phyloP scores from a whole-genome alignment of 192 early-diverging fungal species.

The Podila minutissima region DNA sequence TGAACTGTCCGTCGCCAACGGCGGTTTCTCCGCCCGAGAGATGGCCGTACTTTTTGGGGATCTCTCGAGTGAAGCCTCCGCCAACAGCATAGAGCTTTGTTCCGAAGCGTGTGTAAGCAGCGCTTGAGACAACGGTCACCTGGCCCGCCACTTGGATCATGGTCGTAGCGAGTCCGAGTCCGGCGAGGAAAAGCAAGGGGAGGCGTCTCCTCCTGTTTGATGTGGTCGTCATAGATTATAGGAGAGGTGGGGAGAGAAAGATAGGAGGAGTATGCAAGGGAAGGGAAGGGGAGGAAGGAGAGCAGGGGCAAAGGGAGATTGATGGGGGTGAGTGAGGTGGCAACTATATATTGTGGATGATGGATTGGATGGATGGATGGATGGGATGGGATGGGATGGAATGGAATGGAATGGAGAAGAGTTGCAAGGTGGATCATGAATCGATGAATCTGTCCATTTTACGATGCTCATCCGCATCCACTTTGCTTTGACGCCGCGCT shows the following conservation, averaged over 20 bases:
- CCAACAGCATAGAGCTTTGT: conserved; percentile 3
- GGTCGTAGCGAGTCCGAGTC: neutral
- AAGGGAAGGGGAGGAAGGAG: too few relatives aligned
- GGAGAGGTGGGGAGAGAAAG: neutral
- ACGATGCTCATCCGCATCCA: too few relatives aligned
- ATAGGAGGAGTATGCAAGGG: too few relatives aligned
- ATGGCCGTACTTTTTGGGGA: neutral
- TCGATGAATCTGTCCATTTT: too few relatives aligned
- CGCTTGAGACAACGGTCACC: neutral
- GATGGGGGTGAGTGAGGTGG: too few relatives aligned
- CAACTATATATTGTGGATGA: too few relatives aligned
- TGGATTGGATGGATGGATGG: too few relatives aligned
- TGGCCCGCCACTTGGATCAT: neutral
- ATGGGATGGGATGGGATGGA: too few relatives aligned
- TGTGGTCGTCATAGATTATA: neutral
- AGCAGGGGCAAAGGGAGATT: too few relatives aligned
- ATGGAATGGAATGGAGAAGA: too few relatives aligned
- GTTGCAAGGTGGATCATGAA: too few relatives aligned
- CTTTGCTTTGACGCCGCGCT: too few relatives aligned
- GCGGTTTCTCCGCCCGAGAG: neutral
- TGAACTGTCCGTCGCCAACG: conserved; percentile 6
- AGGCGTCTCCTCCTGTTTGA: neutral
- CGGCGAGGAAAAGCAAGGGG: neutral
- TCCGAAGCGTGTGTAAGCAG: neutral
- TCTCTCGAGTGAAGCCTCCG: conserved; percentile 1